phyloP scores from a whole-genome alignment of 108 stramenopile species.

The Schizochytrium sp. region DNA sequence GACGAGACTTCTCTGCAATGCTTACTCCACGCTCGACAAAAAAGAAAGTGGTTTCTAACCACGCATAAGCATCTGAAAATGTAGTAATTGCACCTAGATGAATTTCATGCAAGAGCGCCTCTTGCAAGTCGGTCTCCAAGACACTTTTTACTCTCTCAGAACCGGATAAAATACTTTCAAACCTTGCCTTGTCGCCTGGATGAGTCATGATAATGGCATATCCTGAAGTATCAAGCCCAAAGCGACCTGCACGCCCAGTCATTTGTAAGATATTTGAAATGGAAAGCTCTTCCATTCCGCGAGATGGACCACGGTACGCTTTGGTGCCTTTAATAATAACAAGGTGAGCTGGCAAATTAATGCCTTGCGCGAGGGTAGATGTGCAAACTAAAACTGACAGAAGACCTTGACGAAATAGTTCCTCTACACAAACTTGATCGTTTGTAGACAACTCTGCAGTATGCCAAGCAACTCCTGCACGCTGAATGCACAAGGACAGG shows the following conservation, averaged over 20 bases:
- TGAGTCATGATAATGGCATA: slow-evolving; percentile 75
- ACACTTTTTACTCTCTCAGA: not conserved
- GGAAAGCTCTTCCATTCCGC: slow-evolving; percentile 86
- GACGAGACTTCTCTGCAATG: no score
- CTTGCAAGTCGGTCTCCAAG: not conserved
- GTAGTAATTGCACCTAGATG: slow-evolving; percentile 16
- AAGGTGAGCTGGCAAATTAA: slow-evolving; percentile 95
- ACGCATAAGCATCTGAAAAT: not conserved
- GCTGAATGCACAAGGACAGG: not conserved
- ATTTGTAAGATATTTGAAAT: slow-evolving; percentile 89
- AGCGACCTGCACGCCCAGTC: slow-evolving; percentile 95
- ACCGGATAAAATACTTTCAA: not conserved
- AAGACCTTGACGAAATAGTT: slow-evolving; percentile 79
- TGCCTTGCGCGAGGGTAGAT: slow-evolving; percentile 93
- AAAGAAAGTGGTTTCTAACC: slow-evolving; percentile 45
- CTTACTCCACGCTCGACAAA: not conserved
- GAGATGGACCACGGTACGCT: slow-evolving; percentile 85
- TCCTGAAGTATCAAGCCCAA: slow-evolving; percentile 94
- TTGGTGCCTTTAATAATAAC: slow-evolving; percentile 92
- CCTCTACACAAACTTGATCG: slow-evolving; percentile 84
- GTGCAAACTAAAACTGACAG: slow-evolving; percentile 88
- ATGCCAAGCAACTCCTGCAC: slow-evolving; percentile 86
- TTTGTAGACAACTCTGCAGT: slow-evolving; percentile 83
- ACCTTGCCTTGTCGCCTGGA: not conserved
- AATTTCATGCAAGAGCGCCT: slow-evolving; percentile 25